These are phyloP conservation scores for Pseudopithomyces maydicus DNA, from an alignment of 2,329 filamentous ascomycete species.

Conservation along the genomic window DNA sequence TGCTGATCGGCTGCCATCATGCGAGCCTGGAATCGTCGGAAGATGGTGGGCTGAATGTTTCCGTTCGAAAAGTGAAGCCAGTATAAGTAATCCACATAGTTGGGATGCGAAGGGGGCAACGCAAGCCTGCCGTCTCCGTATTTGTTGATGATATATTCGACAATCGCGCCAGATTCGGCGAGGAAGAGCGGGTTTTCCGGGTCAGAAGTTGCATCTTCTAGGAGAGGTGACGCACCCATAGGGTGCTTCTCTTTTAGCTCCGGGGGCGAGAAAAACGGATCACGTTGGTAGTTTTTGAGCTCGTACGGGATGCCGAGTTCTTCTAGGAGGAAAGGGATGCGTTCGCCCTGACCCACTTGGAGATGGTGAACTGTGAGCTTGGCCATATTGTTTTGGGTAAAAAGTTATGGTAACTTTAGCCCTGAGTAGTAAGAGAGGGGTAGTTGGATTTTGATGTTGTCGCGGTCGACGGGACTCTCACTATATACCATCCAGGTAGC, in stretches of 20 bases:
- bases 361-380: conserved; percentile 45
- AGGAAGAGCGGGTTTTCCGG: conserved; percentile 56
- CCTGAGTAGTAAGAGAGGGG: not conserved
- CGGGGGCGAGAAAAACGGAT: conserved; percentile 49
- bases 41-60: conserved; percentile 46
- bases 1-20: conserved; percentile 34
- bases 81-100: conserved; percentile 66
- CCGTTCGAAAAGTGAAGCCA: conserved; percentile 65
- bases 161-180: conserved; percentile 64
- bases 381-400: conserved; percentile 1
- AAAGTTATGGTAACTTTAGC: not conserved
- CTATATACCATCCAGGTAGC: not conserved
- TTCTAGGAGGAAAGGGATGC: conserved; percentile 68
- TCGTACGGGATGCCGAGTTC: conserved; percentile 64
- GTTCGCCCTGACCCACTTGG: conserved; percentile 64
- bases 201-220: conserved; percentile 56
- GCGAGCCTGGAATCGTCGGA: conserved; percentile 32
- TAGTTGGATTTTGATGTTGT: not conserved
- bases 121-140: conserved; percentile 56
- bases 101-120: conserved; percentile 50
- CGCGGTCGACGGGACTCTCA: not conserved
- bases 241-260: conserved; percentile 42
- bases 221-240: conserved; percentile 63
- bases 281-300: conserved; percentile 53
- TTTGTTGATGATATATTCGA: conserved; percentile 65